phyloP scores from a whole-genome alignment of 2,329 filamentous ascomycete genomes.

The Hawksworthiomyces lignivorus region DNA sequence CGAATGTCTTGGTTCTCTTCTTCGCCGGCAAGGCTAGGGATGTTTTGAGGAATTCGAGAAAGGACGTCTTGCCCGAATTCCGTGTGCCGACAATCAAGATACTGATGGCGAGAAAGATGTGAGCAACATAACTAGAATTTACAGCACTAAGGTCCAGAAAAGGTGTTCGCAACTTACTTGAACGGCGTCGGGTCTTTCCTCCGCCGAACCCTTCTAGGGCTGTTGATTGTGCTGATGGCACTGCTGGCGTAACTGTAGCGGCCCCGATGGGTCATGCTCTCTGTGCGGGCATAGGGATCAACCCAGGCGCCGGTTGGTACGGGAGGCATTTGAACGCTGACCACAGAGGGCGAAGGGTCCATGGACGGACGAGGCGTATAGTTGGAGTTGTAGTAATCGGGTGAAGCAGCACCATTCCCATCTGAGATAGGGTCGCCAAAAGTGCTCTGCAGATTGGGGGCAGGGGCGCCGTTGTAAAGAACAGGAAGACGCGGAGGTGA shows the following conservation, averaged over 20 bases:
- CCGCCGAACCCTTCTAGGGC: slow-evolving; percentile 80
- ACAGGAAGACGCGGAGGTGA: slow-evolving; percentile 45
- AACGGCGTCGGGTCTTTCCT: slow-evolving; percentile 97
- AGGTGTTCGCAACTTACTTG: slow-evolving; percentile 94
- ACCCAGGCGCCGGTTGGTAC: slow-evolving; percentile 53
- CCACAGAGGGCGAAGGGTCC: slow-evolving; percentile 38
- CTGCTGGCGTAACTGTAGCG: slow-evolving; percentile 95
- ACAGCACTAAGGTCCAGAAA: too few relatives aligned
- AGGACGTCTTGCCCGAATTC: slow-evolving; percentile 88
- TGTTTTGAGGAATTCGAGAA: slow-evolving; percentile 89
- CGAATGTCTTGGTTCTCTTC: slow-evolving; percentile 54
- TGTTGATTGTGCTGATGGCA: slow-evolving; percentile 85
- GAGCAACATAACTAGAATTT: background rate
- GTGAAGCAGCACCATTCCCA: slow-evolving; percentile 15
- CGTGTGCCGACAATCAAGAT: slow-evolving; percentile 84
- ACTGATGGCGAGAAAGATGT: slow-evolving; percentile 37
- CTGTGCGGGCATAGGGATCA: slow-evolving; percentile 74
- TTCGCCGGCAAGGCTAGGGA: slow-evolving; percentile 75
- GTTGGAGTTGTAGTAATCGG: slow-evolving; percentile 11
- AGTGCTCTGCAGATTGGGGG: slow-evolving; percentile 34
- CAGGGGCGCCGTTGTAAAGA: slow-evolving; percentile 39
- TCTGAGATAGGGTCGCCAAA: slow-evolving; percentile 51
- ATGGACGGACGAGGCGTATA: slow-evolving; percentile 42
- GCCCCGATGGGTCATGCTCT: slow-evolving; percentile 95
- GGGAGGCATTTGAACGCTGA: slow-evolving; percentile 45